phyloP scores from a whole-genome alignment of 2,329 filamentous ascomycete species.

The Colletotrichum sp. region DNA sequence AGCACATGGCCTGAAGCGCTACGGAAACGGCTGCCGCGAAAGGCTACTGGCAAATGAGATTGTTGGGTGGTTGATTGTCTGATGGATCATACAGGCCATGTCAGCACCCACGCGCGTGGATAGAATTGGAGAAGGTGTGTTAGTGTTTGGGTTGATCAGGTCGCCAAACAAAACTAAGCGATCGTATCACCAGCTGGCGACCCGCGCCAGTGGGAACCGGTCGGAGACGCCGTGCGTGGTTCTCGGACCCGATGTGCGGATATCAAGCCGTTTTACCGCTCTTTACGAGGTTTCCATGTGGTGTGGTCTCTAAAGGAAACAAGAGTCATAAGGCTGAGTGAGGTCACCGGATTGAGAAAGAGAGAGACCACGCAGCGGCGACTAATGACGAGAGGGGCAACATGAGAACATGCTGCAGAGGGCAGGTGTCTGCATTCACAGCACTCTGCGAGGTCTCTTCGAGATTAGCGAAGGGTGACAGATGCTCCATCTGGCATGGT shows the following conservation, averaged over 20 bases:
- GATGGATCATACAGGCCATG: not conserved
- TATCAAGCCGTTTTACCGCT: not conserved
- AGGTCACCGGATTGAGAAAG: not conserved
- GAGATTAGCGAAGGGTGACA: conserved; percentile 10
- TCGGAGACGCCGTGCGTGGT: conserved; percentile 3
- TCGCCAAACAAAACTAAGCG: not conserved
- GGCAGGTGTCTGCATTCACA: not conserved
- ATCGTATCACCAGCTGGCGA: not conserved
- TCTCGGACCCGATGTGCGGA: not conserved
- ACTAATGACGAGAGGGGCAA: not conserved
- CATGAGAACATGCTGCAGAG: not conserved
- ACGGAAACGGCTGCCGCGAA: not conserved
- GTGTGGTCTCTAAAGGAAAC: not conserved
- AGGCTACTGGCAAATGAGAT: not conserved
- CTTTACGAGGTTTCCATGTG: not conserved
- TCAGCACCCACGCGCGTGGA: not conserved
- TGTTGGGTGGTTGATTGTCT: not conserved
- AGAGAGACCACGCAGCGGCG: not conserved
- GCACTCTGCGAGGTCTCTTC: not conserved
- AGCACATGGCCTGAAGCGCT: not conserved
- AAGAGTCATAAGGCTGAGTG: not conserved
- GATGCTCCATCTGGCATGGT: not conserved
- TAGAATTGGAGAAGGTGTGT: not conserved
- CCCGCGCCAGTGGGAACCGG: not conserved
- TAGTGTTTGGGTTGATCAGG: not conserved